phyloP scores from a whole-genome alignment of 352 stramenopile species.

The Phytophthora agathidicida region DNA sequence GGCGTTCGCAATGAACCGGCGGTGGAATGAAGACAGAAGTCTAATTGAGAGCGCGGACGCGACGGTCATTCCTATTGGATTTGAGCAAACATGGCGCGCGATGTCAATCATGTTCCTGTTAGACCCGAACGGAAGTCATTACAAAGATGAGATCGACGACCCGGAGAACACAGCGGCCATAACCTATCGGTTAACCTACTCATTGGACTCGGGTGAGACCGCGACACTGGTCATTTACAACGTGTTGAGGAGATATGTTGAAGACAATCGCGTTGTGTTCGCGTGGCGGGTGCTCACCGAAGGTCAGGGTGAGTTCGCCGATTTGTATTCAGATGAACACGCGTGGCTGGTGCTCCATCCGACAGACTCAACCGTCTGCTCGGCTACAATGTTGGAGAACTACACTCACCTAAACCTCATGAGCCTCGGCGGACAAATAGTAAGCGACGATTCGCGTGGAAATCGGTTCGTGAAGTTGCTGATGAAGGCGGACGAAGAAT shows the following conservation, averaged over 20 bases:
- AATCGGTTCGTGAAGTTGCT: conserved; percentile 13
- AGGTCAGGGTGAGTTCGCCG: conserved; percentile 32
- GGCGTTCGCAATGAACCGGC: not conserved
- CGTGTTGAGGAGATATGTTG: conserved; percentile 44
- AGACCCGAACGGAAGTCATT: not conserved
- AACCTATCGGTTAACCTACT: conserved; percentile 3
- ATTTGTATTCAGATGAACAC: conserved; percentile 50
- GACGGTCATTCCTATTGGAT: conserved; percentile 1
- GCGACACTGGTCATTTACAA: conserved; percentile 1
- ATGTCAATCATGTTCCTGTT: not conserved
- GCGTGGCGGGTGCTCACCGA: conserved; percentile 51
- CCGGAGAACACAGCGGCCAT: conserved; percentile 8
- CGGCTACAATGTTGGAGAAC: conserved; percentile 1
- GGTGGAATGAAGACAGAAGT: not conserved
- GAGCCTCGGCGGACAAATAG: not conserved
- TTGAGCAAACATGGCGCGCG: conserved; percentile 2
- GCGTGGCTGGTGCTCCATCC: conserved; percentile 37
- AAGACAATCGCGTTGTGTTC: conserved; percentile 49
- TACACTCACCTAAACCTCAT: conserved; percentile 1
- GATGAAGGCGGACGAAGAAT: not conserved
- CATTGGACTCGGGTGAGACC: not conserved
- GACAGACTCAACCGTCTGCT: not conserved
- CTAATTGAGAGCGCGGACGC: conserved; percentile 7
- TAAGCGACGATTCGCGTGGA: not conserved
- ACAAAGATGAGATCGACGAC: conserved; percentile 5